These are phyloP conservation scores for Kondoa subrosea DNA, from an alignment of 768 basidiomycete genomes.

Conservation along the genomic window DNA sequence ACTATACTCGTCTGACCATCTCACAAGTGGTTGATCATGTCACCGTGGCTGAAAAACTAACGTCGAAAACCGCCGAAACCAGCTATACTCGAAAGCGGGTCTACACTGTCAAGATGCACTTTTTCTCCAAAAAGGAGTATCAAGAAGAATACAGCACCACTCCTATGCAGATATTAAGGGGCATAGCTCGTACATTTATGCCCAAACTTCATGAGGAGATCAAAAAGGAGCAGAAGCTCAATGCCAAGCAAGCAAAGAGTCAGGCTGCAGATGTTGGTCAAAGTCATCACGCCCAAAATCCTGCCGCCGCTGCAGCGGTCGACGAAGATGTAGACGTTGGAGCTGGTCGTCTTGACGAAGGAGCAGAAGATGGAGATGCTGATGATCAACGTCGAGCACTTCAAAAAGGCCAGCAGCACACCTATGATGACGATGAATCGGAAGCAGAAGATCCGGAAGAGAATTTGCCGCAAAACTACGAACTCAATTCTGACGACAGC, in stretches of 20 bases:
- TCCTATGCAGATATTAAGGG: slow-evolving; percentile 51
- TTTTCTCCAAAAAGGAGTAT: slow-evolving; percentile 78
- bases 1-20: slow-evolving; percentile 64
- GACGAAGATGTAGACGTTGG: slow-evolving; percentile 43
- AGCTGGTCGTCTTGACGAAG: slow-evolving; percentile 40
- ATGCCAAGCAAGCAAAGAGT: slow-evolving; percentile 57
- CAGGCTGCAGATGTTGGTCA: slow-evolving; percentile 71
- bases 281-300: slow-evolving; percentile 32
- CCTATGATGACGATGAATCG: slow-evolving; percentile 61
- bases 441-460: slow-evolving; percentile 35
- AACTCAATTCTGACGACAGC: background rate
- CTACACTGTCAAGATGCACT: slow-evolving; percentile 61
- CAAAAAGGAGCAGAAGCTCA: slow-evolving; percentile 62
- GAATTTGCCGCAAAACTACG: slow-evolving; percentile 19
- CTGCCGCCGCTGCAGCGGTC: slow-evolving; percentile 36
- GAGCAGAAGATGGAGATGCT: slow-evolving; percentile 57
- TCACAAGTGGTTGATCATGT: slow-evolving; percentile 76
- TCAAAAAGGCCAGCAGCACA: slow-evolving; percentile 54
- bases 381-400: slow-evolving; percentile 57
- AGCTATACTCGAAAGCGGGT: slow-evolving; percentile 55
- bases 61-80: slow-evolving; percentile 37
- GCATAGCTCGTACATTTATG: slow-evolving; percentile 60
- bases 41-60: slow-evolving; percentile 59
- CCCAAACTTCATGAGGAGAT: slow-evolving; percentile 70
- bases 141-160: slow-evolving; percentile 60